Conservation (phyloP, 192 early-diverging fungal genomes). For the Chytriomyces sp. region DNA sequence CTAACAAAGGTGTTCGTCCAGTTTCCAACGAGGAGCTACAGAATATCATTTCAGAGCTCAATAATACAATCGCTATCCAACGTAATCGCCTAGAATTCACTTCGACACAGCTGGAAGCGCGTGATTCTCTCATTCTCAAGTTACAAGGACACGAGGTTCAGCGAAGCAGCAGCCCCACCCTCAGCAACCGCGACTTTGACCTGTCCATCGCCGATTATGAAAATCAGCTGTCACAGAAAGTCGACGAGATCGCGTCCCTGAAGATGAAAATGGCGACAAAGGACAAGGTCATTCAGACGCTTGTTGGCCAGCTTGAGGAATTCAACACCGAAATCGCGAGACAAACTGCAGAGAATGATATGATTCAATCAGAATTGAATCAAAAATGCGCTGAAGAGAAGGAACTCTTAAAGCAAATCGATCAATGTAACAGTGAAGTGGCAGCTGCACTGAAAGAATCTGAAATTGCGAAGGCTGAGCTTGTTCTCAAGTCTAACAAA, state of each 20-base stretch:
- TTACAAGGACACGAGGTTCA: no score
- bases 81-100: not conserved
- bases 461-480: no score
- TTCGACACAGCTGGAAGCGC: not conserved
- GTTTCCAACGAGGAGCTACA: not conserved
- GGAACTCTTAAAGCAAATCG: not conserved
- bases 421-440: not conserved
- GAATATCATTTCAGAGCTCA: conserved; percentile 3
- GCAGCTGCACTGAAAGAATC: not conserved
- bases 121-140: not conserved
- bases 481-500: no score
- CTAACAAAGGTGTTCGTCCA: not conserved
- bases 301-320: not conserved
- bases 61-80: conserved; percentile 1
- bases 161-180: not conserved
- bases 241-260: conserved; percentile 9
- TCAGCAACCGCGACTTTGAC: not conserved
- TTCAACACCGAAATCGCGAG: not conserved
- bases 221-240: not conserved
- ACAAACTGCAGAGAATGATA: not conserved
- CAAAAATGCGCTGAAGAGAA: not conserved
- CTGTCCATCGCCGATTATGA: not conserved
- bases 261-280: not conserved
- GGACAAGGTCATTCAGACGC: not conserved
- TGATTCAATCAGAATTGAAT: not conserved